Percentiles rank a stretch among this genome's conserved stretches.
Conservation (phyloP, 345 rosid genomes). For the Corchorus olitorius region DNA sequence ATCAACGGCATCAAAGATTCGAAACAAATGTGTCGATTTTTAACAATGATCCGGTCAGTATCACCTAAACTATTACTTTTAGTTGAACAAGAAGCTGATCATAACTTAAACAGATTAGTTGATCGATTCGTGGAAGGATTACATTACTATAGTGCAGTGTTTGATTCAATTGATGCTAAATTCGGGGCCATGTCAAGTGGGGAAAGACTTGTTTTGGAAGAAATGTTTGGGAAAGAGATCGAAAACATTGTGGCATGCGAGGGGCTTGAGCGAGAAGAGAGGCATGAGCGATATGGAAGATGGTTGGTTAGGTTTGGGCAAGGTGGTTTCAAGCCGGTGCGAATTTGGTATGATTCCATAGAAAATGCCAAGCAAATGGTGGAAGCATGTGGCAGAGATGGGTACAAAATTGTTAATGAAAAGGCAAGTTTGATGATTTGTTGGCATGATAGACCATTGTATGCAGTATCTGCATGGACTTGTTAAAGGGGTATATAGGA, state of each 20-base stretch:
- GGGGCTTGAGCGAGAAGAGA: conserved; percentile 52
- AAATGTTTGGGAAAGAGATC: conserved; percentile 55
- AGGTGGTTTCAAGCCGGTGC: conserved; percentile 47
- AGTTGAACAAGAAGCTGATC: conserved; percentile 54
- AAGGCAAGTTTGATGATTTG: conserved; percentile 50
- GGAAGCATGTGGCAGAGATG: conserved; percentile 37
- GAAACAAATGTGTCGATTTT: conserved; percentile 38
- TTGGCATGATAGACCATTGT: conserved; percentile 60
- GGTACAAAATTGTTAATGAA: conserved; percentile 43
- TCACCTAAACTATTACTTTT: conserved; percentile 40
- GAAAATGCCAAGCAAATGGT: conserved; percentile 37
- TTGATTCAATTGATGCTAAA: conserved; percentile 43
- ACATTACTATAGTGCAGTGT: conserved; percentile 54
- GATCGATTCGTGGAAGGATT: conserved; percentile 50
- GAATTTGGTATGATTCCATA: conserved; percentile 31
- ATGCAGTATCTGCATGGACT: conserved; percentile 59
- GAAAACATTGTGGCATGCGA: conserved; percentile 54
- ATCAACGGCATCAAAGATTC: conserved; percentile 32
- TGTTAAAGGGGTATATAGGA: conserved; percentile 15
- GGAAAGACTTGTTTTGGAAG: conserved; percentile 46
- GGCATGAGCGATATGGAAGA: conserved; percentile 47
- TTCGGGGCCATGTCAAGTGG: conserved; percentile 12
- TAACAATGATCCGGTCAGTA: conserved; percentile 29
- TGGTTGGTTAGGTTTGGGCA: conserved; percentile 45
- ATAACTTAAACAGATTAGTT: conserved; percentile 34